Conservation (phyloP, 306 rosid species). For the Oxytropis ochrocephala region DNA sequence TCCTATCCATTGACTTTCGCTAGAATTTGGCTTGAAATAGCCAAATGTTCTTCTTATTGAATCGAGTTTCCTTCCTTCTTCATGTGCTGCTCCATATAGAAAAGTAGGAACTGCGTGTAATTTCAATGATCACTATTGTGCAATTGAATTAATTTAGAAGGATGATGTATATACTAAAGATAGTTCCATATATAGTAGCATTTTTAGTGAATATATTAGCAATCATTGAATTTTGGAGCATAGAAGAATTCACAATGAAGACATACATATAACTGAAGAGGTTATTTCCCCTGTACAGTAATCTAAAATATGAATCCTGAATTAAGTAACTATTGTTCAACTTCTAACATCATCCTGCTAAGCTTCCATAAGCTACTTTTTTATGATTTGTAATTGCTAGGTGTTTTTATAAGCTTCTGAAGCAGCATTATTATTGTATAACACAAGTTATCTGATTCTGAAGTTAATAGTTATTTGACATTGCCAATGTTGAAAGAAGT, state of each 20-base stretch:
- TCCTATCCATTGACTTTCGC: slow-evolving; percentile 61
- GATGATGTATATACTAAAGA: background rate
- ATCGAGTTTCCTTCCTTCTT: slow-evolving; percentile 64
- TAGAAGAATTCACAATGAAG: background rate
- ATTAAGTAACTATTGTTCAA: background rate
- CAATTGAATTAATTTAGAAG: background rate
- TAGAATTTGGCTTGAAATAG: slow-evolving; percentile 73
- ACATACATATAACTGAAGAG: slow-evolving; percentile 1
- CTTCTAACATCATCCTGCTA: background rate
- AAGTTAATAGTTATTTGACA: background rate
- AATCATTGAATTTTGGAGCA: background rate
- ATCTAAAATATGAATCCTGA: background rate
- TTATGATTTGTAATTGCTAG: background rate
- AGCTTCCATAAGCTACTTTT: background rate
- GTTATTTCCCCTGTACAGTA: background rate
- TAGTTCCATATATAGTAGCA: slow-evolving; percentile 5
- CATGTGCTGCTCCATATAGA: slow-evolving; percentile 82
- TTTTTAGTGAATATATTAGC: background rate
- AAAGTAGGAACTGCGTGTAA: slow-evolving; percentile 64
- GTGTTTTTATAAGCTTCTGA: background rate
- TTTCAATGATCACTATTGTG: slow-evolving; percentile 16
- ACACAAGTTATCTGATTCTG: background rate
- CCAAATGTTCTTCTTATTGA: slow-evolving; percentile 69
- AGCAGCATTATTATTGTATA: background rate
- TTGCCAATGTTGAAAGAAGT: background rate